Conservation (phyloP, 2,329 filamentous ascomycete species). For the Trichothecium roseum region DNA sequence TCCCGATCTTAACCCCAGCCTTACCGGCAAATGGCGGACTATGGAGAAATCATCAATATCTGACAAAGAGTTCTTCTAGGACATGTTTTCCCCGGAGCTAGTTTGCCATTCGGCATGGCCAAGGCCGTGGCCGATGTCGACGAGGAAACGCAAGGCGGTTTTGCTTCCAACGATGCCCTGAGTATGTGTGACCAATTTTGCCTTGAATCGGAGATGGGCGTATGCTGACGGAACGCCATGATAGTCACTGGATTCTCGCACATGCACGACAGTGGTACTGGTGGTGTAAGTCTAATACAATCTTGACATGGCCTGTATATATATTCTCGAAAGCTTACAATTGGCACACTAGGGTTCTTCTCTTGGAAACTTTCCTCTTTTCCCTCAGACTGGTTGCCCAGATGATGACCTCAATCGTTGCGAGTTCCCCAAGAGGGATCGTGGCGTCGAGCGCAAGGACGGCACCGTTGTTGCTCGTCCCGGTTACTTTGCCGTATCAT, state of each 20-base stretch:
- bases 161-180: constrained; percentile 4
- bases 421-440: constrained; percentile 35
- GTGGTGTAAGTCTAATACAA: constrained; percentile 19
- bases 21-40: too few relatives aligned
- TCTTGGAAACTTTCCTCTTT: constrained; percentile 41
- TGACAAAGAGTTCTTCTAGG: constrained; percentile 11
- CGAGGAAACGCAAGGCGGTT: constrained; percentile 21
- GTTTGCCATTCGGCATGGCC: constrained; percentile 37
- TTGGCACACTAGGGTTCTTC: constrained; percentile 23
- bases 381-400: constrained; percentile 34
- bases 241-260: constrained; percentile 19
- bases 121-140: constrained; percentile 44
- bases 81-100: constrained; percentile 33
- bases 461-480: constrained; percentile 44
- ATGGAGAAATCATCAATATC: not conserved
- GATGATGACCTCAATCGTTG: constrained; percentile 36
- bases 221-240: not conserved
- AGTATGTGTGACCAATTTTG: not conserved
- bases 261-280: constrained; percentile 19
- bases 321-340: not conserved
- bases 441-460: constrained; percentile 37
- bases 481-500: constrained; percentile 49
- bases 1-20: not conserved
- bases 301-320: too few relatives aligned
- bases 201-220: not conserved